Conservation (phyloP, 2,329 filamentous ascomycete species). For the Trichoderma sp. region DNA sequence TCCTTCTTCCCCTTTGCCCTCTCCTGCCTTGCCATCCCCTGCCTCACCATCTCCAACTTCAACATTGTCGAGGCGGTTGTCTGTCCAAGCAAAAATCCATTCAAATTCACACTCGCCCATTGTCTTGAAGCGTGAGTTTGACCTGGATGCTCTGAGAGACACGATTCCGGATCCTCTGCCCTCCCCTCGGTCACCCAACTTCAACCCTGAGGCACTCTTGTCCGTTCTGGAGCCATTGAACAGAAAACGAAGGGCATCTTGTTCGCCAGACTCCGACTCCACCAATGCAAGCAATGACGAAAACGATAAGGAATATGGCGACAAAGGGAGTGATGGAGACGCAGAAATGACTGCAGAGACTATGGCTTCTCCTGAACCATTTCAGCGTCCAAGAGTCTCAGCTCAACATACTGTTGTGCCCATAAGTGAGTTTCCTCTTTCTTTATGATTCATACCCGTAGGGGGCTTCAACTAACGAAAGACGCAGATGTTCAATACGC, state of each 20-base stretch:
- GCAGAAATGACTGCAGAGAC: not conserved
- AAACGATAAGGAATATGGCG: not conserved
- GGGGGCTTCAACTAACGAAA: not conserved
- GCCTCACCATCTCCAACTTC: not conserved
- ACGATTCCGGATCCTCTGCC: constrained; percentile 41
- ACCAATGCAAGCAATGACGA: not conserved
- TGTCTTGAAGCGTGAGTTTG: constrained; percentile 49
- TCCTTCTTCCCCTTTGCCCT: not conserved
- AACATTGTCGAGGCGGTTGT: constrained; percentile 21
- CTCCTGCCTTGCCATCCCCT: not conserved
- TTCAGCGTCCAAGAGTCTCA: not conserved
- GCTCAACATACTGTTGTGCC: constrained; percentile 4
- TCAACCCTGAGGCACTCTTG: constrained; percentile 22
- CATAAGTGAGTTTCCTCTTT: constrained; percentile 19
- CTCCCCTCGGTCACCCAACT: constrained; percentile 22
- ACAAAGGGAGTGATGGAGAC: not conserved
- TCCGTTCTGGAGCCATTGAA: constrained; percentile 5
- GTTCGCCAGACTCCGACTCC: not conserved
- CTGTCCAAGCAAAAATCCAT: constrained; percentile 31
- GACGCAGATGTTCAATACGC: constrained; percentile 32
- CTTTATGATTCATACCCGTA: not conserved
- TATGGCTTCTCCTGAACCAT: not conserved
- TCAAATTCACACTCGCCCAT: constrained; percentile 43
- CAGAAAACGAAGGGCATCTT: not conserved
- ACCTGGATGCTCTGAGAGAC: constrained; percentile 46